Base-by-base conservation (phyloP, 768 basidiomycete species). In the Lactifluus pinguis region DNA sequence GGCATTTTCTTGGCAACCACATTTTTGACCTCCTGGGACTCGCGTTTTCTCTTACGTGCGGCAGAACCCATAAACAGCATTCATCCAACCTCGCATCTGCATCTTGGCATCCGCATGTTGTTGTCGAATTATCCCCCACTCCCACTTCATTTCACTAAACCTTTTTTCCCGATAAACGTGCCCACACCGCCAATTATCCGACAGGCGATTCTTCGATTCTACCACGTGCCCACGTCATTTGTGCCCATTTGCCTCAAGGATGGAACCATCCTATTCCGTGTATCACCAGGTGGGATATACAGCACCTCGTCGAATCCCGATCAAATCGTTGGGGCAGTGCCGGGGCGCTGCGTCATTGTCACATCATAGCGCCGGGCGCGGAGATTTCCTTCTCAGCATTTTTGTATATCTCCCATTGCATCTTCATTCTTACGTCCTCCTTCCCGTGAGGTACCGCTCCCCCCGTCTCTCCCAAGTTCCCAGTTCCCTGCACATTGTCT, bases 31-130 rank as follows among this genome's bases (percentile, higher is more conserved):
- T 38, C 50, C 60, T 57, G 30, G 54, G 57, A 32, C 32, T 38
- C 61, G 57, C 61, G 47, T 62, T 62, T 53, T 58, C 25, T 29
- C 14, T 62, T 50, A 58, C 56, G 48, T 53, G 52, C 57, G 41
- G 52, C 60, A 38, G 60, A 57, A 53, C 51, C 51, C 56, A 57
- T 42, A 34, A 53, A 47, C 61, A 54, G 61, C 61, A 54, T 47
- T 49, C 56, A 34, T 42, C 55, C 51, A 53, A 62, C 51, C 55
- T 58, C 60, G 61, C 54, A 61, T 49, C 49, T 57, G 56, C 54
- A 62, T 50, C 60, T 58, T 65, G 49, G 55, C 55, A 57, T 51
- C 53, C 61, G 49, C 56, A 65, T 59, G 61, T 65, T 62, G 61
- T 55, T 55, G 59, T 63, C 52, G 57, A 47, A 51, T 52, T 42